Conservation (phyloP, 345 rosid genomes). For the Syzygium aqueum region DNA sequence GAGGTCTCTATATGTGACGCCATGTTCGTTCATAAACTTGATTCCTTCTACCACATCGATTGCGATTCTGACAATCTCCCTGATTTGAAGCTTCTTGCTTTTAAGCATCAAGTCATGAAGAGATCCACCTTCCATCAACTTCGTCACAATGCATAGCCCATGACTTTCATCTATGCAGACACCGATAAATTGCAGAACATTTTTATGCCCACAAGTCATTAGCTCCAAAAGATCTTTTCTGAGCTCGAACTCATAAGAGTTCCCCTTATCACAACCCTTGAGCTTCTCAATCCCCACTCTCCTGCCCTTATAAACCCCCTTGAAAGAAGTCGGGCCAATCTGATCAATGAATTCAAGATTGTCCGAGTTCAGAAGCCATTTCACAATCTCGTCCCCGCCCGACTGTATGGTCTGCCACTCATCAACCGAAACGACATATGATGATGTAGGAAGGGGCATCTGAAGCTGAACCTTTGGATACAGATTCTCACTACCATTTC, state of each 20-base stretch:
- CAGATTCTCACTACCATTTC: slow-evolving; percentile 36
- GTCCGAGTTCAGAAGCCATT: slow-evolving; percentile 77
- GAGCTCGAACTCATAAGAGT: slow-evolving; percentile 71
- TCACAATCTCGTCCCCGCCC: slow-evolving; percentile 61
- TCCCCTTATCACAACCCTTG: slow-evolving; percentile 96
- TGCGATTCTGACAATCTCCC: slow-evolving; percentile 69
- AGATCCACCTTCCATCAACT: slow-evolving; percentile 92
- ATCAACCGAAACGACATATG: slow-evolving; percentile 59
- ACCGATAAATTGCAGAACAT: slow-evolving; percentile 71
- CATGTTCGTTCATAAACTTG: slow-evolving; percentile 80
- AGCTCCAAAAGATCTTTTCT: slow-evolving; percentile 76
- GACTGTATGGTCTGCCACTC: slow-evolving; percentile 87
- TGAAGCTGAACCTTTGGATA: slow-evolving; percentile 50
- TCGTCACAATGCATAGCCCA: slow-evolving; percentile 83
- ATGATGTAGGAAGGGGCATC: slow-evolving; percentile 73
- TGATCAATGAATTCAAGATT: slow-evolving; percentile 72
- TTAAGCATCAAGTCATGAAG: slow-evolving; percentile 63
- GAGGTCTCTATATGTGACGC: slow-evolving; percentile 71
- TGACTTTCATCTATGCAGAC: slow-evolving; percentile 84
- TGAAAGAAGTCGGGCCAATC: slow-evolving; percentile 52
- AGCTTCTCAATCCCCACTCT: slow-evolving; percentile 82
- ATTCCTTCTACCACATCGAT: slow-evolving; percentile 75
- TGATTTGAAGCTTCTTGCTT: slow-evolving; percentile 71
- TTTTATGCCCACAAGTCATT: slow-evolving; percentile 91
- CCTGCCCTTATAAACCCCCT: slow-evolving; percentile 69